Percentiles rank a stretch among this genome's conserved stretches.
phyloP scores from a whole-genome alignment of 2,329 filamentous ascomycete species.

The Talaromyces sp. region DNA sequence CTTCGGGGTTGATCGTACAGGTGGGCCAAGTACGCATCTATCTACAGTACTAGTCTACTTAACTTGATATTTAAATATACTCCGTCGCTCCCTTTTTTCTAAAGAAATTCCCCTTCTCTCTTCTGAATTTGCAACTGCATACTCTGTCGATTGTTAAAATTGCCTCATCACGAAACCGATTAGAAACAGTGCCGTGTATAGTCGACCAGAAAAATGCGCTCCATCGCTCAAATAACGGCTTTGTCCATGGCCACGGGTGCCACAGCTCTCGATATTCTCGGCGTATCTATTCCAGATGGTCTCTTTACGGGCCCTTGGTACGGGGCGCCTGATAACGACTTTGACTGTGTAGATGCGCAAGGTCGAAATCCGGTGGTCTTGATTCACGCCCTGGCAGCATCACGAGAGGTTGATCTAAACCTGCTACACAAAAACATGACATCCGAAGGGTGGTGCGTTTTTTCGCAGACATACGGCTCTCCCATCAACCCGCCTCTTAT shows the following conservation, averaged over 20 bases:
- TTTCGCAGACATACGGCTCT: neutral
- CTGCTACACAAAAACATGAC: neutral
- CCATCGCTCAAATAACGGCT: neutral
- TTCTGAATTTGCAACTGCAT: too few relatives aligned
- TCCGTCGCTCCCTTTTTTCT: too few relatives aligned
- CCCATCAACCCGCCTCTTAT: neutral
- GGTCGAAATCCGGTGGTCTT: neutral
- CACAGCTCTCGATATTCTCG: neutral
- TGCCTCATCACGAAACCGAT: too few relatives aligned
- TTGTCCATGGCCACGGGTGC: neutral
- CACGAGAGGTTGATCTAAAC: neutral
- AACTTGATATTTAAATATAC: neutral
- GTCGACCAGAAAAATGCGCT: neutral
- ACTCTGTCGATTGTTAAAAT: too few relatives aligned
- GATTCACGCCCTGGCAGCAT: neutral
- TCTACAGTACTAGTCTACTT: neutral
- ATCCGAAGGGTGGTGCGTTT: neutral
- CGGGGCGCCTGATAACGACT: neutral
- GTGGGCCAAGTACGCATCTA: neutral
- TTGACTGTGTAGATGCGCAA: neutral
- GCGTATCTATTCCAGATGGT: neutral
- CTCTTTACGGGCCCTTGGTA: neutral
- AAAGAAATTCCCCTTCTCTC: too few relatives aligned
- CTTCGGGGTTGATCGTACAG: neutral
- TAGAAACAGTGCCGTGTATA: too few relatives aligned